phyloP scores from a whole-genome alignment of 257 asterid species.

The Thymus quinquecostatus region DNA sequence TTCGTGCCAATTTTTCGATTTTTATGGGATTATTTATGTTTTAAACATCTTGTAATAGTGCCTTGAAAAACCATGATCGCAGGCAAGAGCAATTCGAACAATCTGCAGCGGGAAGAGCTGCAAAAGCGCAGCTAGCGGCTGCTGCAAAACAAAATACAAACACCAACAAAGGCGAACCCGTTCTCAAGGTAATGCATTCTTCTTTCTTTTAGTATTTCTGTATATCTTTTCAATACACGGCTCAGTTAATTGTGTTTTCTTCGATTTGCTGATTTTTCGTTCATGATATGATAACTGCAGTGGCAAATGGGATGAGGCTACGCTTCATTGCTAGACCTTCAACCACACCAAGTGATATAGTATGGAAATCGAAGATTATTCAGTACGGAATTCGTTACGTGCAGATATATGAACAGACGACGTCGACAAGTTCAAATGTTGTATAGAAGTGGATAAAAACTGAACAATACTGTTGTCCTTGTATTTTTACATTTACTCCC shows the following conservation, averaged over 20 bases:
- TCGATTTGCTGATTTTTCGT: conserved; percentile 26
- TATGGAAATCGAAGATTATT: not conserved
- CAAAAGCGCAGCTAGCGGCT: conserved; percentile 83
- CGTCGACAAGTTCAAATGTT: conserved; percentile 3
- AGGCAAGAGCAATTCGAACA: conserved; percentile 88
- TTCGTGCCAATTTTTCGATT: not conserved
- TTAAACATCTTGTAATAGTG: conserved; percentile 2
- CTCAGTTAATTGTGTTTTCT: conserved; percentile 3
- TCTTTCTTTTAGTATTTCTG: not conserved
- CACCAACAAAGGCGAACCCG: conserved; percentile 78
- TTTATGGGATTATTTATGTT: not conserved
- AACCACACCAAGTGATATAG: conserved; percentile 36
- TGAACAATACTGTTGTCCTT: conserved; percentile 13
- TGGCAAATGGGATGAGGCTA: conserved; percentile 87
- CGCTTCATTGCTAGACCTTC: conserved; percentile 29
- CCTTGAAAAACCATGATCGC: conserved; percentile 27
- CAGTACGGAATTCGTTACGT: not conserved
- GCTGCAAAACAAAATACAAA: conserved; percentile 74
- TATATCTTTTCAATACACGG: not conserved
- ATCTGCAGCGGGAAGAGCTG: conserved; percentile 92
- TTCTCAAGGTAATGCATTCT: conserved; percentile 61
- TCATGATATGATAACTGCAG: conserved; percentile 55
- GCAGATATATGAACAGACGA: conserved; percentile 30
- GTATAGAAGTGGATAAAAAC: conserved; percentile 29
- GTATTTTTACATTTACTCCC: not conserved